Evolutionary conservation across 345 rosid genomes (phyloP).

Genomic region (Litchi chinensis): DNA sequence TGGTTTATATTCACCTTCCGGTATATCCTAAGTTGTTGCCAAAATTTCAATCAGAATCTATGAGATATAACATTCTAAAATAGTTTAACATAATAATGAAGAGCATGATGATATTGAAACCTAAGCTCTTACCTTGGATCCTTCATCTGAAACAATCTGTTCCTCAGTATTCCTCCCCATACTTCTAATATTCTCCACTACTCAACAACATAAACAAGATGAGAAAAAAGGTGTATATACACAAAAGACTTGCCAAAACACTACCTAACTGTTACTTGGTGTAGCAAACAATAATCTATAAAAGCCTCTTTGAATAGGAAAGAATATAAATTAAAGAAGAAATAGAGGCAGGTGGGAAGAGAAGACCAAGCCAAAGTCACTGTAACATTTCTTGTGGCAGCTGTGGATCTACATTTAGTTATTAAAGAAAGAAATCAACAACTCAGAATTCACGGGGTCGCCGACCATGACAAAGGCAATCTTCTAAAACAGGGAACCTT

Average conservation of each 20-base stretch:
- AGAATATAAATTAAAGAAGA: neutral
- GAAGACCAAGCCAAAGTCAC: slow-evolving; percentile 35
- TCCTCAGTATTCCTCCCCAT: slow-evolving; percentile 41
- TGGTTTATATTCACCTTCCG: slow-evolving; percentile 44
- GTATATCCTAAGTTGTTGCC: slow-evolving; percentile 29
- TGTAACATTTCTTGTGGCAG: slow-evolving; percentile 29
- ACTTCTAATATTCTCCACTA: neutral
- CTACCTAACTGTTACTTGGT: neutral
- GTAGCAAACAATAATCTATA: neutral
- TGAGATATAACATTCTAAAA: too few species aligned
- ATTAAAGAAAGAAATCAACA: slow-evolving; percentile 10
- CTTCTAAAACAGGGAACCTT: slow-evolving; percentile 20
- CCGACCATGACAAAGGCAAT: slow-evolving; percentile 29
- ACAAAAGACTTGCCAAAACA: neutral
- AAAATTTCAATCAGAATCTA: slow-evolving; percentile 9
- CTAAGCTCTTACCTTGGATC: slow-evolving; percentile 38
- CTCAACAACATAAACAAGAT: neutral
- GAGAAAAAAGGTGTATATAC: neutral
- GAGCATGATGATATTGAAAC: neutral
- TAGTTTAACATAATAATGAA: neutral
- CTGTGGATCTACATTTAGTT: slow-evolving; percentile 13
- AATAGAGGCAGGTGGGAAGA: slow-evolving; percentile 11
- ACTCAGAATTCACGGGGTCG: neutral
- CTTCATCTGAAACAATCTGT: slow-evolving; percentile 30
- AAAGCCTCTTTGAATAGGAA: neutral